Base-by-base conservation (phyloP, 2,329 filamentous ascomycete genomes). In the Pseudogymnoascus sp. region DNA sequence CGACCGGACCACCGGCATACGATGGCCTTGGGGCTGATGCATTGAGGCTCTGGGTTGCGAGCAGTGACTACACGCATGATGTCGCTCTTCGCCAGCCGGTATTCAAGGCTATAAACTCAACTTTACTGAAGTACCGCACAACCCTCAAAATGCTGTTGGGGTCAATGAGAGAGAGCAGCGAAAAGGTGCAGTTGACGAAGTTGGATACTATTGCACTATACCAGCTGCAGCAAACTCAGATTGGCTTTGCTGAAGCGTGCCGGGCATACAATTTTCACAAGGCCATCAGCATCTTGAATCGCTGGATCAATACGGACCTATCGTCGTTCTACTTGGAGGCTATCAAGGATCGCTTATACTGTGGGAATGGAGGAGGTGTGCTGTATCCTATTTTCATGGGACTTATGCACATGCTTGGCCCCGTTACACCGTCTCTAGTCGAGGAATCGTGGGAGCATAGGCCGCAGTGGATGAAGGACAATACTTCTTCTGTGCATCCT, bases 321-420 rank as follows among this genome's bases (percentile, higher is more conserved):
- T 97, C 92, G 0, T 88, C 93, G 0, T 96, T 97, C 74, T 99
- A 97, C 74, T 85, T 99, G 63, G 94, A 99, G 74, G 86, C 90
- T 0, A 81, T 92, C 69, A 99, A 99, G 75, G 94, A 99, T 70
- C 82, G 91, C 2, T 79, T 97, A 1, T 99, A 99, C 77, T 94
- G 92, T 52, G 90, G 89, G 31, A 83, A 87, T 64, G 83, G 83
- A 12, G 80, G 83, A 12, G 88, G 89, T 55, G 79, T 83, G 4
- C 75, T 90, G 58, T 81, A 84, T 67, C 80, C 83, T 29, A 83
- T 97, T 62, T 86, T 93, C 65, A 76, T 84, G 5, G 85, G 91
- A 37, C 78, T 97, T 16, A 77, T 92, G 65, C 83, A 87, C 61
- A 91, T 96, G 81, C 79, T 97, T 31, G 87, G 84, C 2, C 92